A percentile compares a stretch with the other conserved stretches of the same genome.
phyloP scores from a whole-genome alignment of 495 filamentous ascomycete genomes.

The Daldinia concentrica region DNA sequence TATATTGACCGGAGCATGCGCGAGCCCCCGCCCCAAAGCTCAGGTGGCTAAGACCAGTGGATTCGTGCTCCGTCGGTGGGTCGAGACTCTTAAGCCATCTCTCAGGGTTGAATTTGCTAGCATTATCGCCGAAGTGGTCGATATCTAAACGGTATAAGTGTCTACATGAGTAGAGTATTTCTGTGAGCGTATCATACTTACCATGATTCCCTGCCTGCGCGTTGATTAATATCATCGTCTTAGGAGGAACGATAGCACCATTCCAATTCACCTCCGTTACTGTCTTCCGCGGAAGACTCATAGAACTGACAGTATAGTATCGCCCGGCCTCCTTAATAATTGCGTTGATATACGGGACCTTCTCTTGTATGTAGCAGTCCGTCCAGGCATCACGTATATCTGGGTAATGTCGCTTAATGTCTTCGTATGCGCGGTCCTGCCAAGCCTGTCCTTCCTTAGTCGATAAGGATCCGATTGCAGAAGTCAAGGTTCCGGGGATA shows the following conservation, averaged over 20 bases:
- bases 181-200: slow-evolving; percentile 36
- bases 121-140: slow-evolving; percentile 61
- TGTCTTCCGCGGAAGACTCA: slow-evolving; percentile 64
- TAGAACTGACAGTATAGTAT: slow-evolving; percentile 65
- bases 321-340: slow-evolving; percentile 64
- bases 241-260: slow-evolving; percentile 62
- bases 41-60: slow-evolving; percentile 54
- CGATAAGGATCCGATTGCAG: slow-evolving; percentile 57
- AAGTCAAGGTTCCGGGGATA: slow-evolving; percentile 60
- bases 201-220: slow-evolving; percentile 67
- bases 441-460: slow-evolving; percentile 59
- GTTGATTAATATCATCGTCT: slow-evolving; percentile 67
- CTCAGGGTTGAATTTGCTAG: slow-evolving; percentile 62
- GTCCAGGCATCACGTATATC: slow-evolving; percentile 60
- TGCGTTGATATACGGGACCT: slow-evolving; percentile 58
- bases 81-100: slow-evolving; percentile 57
- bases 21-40: slow-evolving; percentile 65
- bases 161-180: background rate
- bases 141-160: slow-evolving; percentile 47
- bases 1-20: slow-evolving; percentile 62
- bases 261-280: slow-evolving; percentile 63
- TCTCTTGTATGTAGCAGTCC: slow-evolving; percentile 57
- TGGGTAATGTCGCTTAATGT: slow-evolving; percentile 62
- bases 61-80: slow-evolving; percentile 51
- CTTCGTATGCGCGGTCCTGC: slow-evolving; percentile 63